phyloP scores from a whole-genome alignment of 805 yeast genomes.

The Myxozyma udenii region DNA sequence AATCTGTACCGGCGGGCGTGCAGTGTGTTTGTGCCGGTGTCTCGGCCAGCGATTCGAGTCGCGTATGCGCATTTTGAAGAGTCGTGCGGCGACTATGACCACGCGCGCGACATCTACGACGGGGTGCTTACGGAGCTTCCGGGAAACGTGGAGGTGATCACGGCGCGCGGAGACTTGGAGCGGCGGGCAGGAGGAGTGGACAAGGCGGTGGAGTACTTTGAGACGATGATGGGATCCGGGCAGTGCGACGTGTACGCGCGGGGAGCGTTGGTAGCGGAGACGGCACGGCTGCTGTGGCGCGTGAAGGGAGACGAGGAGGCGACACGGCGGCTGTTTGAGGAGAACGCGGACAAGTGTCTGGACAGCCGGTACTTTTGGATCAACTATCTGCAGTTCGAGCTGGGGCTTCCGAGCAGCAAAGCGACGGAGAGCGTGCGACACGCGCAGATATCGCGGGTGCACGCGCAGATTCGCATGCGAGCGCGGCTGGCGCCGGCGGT shows the following conservation, averaged over 20 bases:
- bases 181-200: slow-evolving; percentile 26
- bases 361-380: slow-evolving; percentile 37
- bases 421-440: slow-evolving; percentile 8
- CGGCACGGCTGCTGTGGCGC: slow-evolving; percentile 30
- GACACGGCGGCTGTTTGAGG: slow-evolving; percentile 32
- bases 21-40: slow-evolving; percentile 35
- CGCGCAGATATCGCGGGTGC: slow-evolving; percentile 16
- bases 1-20: slow-evolving; percentile 54
- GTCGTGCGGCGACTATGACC: slow-evolving; percentile 31
- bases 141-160: slow-evolving; percentile 34
- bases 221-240: slow-evolving; percentile 15
- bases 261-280: slow-evolving; percentile 31
- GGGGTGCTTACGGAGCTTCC: slow-evolving; percentile 35
- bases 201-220: slow-evolving; percentile 22
- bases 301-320: slow-evolving; percentile 28
- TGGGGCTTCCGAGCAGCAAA: slow-evolving; percentile 29
- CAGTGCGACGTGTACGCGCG: slow-evolving; percentile 16
- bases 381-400: slow-evolving; percentile 36
- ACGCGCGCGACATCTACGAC: slow-evolving; percentile 34
- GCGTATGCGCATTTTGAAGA: slow-evolving; percentile 38
- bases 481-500: slow-evolving; percentile 33
- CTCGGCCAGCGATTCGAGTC: slow-evolving; percentile 33
- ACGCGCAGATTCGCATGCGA: slow-evolving; percentile 25
- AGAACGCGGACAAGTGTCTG: slow-evolving; percentile 25
- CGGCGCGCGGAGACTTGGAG: slow-evolving; percentile 33